A percentile compares a stretch with the other conserved stretches of the same genome.
phyloP scores from a whole-genome alignment of 208 protist genomes.

The Leishmania arabica region DNA sequence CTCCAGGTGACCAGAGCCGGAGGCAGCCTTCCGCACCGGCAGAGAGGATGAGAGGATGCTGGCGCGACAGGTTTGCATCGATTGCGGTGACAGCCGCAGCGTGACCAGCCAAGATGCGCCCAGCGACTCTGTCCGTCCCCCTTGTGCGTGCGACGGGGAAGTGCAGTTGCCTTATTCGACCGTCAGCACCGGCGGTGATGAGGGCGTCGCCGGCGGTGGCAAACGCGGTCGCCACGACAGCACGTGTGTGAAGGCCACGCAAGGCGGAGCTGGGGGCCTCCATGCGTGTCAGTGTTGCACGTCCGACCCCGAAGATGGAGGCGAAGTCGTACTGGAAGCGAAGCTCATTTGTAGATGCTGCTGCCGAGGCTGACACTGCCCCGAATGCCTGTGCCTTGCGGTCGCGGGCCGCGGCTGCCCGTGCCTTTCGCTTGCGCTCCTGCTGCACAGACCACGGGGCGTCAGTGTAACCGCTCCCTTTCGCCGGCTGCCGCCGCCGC shows the following conservation, averaged over 20 bases:
- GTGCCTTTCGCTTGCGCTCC: conserved; percentile 18
- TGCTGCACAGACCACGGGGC: conserved; percentile 77
- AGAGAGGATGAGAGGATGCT: conserved; percentile 52
- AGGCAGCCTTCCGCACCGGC: conserved; percentile 58
- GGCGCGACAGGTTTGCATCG: conserved; percentile 62
- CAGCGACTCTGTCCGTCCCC: conserved; percentile 40
- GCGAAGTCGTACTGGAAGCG: conserved; percentile 15
- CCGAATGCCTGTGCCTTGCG: conserved; percentile 41
- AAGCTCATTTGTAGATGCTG: background rate
- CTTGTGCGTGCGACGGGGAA: conserved; percentile 46
- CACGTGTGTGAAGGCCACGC: conserved; percentile 14
- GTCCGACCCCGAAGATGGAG: background rate
- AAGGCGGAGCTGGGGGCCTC: conserved; percentile 17
- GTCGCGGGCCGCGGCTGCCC: conserved; percentile 27
- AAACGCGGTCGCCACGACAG: conserved; percentile 42
- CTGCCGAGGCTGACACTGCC: conserved; percentile 18
- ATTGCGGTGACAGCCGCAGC: conserved; percentile 42
- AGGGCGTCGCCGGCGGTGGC: conserved; percentile 46
- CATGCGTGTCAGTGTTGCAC: background rate
- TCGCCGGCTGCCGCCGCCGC: conserved; percentile 19
- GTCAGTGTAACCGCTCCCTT: conserved; percentile 65
- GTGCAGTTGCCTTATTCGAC: conserved; percentile 37
- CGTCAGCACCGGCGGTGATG: conserved; percentile 51
- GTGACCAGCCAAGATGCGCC: conserved; percentile 38
- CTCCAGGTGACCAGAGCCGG: conserved; percentile 55